Conservation (phyloP, 1,284 basidiomycete species). For the Papiliotrema nemorosa region DNA sequence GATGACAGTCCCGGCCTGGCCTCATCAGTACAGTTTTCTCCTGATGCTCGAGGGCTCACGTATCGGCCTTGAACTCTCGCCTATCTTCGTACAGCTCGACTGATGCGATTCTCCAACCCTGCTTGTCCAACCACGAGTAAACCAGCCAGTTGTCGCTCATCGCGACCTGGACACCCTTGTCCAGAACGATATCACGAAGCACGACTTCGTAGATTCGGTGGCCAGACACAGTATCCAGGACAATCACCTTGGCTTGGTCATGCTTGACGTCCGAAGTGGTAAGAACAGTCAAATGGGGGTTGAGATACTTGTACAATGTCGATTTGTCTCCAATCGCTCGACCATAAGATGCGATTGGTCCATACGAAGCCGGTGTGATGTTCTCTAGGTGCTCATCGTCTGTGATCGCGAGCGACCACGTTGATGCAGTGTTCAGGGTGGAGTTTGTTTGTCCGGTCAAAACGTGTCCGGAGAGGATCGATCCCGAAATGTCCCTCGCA, state of each 20-base stretch:
- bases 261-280: constrained; percentile 54
- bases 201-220: constrained; percentile 63
- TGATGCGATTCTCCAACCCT: constrained; percentile 66
- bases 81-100: constrained; percentile 83
- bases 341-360: constrained; percentile 70
- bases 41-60: too few species aligned
- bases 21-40: constrained; percentile 6
- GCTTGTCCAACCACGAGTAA: constrained; percentile 60
- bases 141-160: constrained; percentile 93
- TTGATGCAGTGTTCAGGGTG: constrained; percentile 7
- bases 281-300: constrained; percentile 70
- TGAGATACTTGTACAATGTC: constrained; percentile 92
- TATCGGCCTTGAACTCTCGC: constrained; percentile 64
- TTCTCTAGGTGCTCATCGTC: constrained; percentile 55
- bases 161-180: constrained; percentile 57
- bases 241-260: constrained; percentile 58
- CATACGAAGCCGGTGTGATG: constrained; percentile 33
- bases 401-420: constrained; percentile 63
- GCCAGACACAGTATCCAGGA: constrained; percentile 77
- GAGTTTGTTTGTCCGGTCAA: constrained; percentile 3
- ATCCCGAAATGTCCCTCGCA: constrained; percentile 16
- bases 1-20: constrained; percentile 68
- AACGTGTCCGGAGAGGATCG: constrained; percentile 15
- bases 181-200: constrained; percentile 40
- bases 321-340: constrained; percentile 81